Evolutionary conservation across 139 green algal genomes (phyloP), one percentile per base, ranked within the genome.

Genomic region (Chlamydomonas schloesseri): DNA sequence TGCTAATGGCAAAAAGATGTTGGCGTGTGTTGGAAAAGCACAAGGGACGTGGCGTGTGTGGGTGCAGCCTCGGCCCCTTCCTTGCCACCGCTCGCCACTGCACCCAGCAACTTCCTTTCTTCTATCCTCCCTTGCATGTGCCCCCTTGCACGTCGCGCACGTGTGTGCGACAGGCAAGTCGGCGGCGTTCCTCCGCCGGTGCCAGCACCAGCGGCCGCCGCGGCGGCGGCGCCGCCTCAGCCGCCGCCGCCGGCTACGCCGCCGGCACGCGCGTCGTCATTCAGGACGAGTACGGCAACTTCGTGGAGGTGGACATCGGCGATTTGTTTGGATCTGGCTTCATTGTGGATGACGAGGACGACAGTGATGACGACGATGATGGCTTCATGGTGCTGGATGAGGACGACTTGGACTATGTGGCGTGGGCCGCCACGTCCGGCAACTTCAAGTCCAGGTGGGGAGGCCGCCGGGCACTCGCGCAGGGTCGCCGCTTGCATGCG

Each of bases 391-490:
- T 4, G 6, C 17, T 60, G 6, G 55, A 60, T 24, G 17, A 21
- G 8, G 20, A 82, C 13, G 75, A 82, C 46, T 28, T 62, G 29
- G 76, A 73, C 31, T 83, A 33, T 37, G 71, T 47, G 76, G 29
- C 28, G 58, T 83, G 76, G 76, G 76, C 76, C 6, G 60, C 37
- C 18, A 33, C 37, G 1, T 14, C 60, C 1, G n/a, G n/a, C 28
- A 83, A 83, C 64, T 21, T 82, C 26, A 23, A 1, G 3, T 58
- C 57, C 75, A 82, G 75, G 75, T 82, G 75, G 3, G 69, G 67
- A 6, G n/a, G 29, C 14, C n/a, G 29, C 65, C 60, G 60, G 58
- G 55, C 14, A n/a, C n/a, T n/a, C n/a, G n/a, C n/a, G n/a, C n/a
- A 13, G 42, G 42, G 67, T 72, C 5, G 42, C n/a, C n/a, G n/a